Conservation (phyloP, 129 eudicot species). For the Flaveria sonorensis region DNA sequence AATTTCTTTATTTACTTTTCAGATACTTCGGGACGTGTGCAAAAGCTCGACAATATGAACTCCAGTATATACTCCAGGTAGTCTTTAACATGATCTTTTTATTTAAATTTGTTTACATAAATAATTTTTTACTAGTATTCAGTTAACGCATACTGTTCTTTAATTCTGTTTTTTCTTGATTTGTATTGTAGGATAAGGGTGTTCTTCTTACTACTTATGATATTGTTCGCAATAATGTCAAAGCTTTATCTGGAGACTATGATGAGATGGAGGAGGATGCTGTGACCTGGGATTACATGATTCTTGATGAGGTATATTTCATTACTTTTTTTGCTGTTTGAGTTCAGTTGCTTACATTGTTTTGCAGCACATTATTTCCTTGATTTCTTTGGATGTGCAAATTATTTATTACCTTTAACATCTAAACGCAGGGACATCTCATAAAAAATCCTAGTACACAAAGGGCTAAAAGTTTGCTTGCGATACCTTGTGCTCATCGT, state of each 20-base stretch:
- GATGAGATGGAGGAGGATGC: conserved; percentile 68
- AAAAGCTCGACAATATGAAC: conserved; percentile 86
- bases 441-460: conserved; percentile 98
- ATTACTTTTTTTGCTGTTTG: neutral
- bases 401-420: conserved; percentile 14
- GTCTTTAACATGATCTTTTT: conserved; percentile 1
- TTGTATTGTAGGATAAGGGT: conserved; percentile 69
- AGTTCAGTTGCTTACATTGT: neutral
- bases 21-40: conserved; percentile 78
- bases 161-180: neutral
- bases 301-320: conserved; percentile 82
- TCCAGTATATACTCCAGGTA: conserved; percentile 89
- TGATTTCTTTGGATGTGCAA: neutral
- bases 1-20: conserved; percentile 7
- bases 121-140: neutral
- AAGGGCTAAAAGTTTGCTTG: conserved; percentile 94
- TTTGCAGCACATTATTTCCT: neutral
- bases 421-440: conserved; percentile 74
- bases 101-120: neutral
- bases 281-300: conserved; percentile 83
- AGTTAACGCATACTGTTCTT: conserved; percentile 13
- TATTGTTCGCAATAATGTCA: conserved; percentile 80
- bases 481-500: conserved; percentile 82
- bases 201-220: conserved; percentile 92
- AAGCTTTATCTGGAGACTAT: conserved; percentile 61